Evolutionary conservation across 2,329 filamentous ascomycete species (phyloP), one percentile per base, ranked within the genome.

Genomic region (Aspergillus jensenii): DNA sequence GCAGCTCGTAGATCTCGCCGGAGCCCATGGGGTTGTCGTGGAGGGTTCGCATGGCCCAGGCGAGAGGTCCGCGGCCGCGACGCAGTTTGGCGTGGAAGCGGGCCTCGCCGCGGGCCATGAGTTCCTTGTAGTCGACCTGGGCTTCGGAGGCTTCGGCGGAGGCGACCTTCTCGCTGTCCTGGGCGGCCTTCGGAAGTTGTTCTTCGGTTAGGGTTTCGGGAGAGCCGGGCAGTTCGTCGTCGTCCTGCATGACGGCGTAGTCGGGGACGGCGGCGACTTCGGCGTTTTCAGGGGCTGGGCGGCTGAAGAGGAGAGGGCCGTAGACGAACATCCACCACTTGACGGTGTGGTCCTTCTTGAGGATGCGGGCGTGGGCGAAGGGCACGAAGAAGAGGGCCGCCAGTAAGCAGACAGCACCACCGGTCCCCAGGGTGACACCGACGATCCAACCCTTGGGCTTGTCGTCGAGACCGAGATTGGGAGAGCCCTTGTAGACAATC

Each of bases 401-500:
- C 6, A 90, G 73, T 35, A 86, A 6, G 49, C 75, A 79, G 35
- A 91, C 75, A 57, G 84, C 88, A 47, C 74, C 78, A 60, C 88
- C 88, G 37, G 79, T 81, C 41, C 88, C 87, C 59, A 91, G 68
- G 17, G 86, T 87, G 60, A 91, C 87, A 14, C 82, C 76, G 11
- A 81, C 87, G 60, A 91, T 84, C 68, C 84, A 91, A 82, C 83
- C 87, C 8, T 74, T 73, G 2, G 89, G 87, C 66, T 73, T 73
- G 59, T 87, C 84, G 77, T 77, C 80, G 27, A 90, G 78, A 21
- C 82, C 81, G 31, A 90, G 82, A 59, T 80, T 86, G 23, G 89
- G 88, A 9, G 89, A 90, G 33, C 89, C 89, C 81, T 92, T 91
- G 83, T 90, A 91, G 65, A 92, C 89, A 66, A 93, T 86, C 44